These are phyloP conservation scores for Boletellus deceptivus DNA, from an alignment of 1,284 basidiomycete genomes.

Conservation along the genomic window DNA sequence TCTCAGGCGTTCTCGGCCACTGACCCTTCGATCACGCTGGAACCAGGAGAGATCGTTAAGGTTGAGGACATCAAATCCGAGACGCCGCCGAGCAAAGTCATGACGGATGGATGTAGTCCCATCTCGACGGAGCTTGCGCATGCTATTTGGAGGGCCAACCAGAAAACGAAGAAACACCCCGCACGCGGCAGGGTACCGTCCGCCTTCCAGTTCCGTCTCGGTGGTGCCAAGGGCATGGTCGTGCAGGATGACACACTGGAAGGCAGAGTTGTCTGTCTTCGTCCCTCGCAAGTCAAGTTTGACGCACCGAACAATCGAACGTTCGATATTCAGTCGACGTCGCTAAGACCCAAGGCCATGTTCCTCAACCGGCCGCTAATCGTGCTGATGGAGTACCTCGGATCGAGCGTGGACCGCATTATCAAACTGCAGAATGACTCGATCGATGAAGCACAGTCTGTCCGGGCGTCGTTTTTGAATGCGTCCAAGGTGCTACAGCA, in stretches of 20 bases:
- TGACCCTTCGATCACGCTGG: conserved; percentile 40
- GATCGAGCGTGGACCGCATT: conserved; percentile 34
- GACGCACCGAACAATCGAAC: conserved; percentile 37
- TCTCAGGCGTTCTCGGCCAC: conserved; percentile 54
- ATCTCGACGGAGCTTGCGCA: conserved; percentile 39
- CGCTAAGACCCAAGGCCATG: conserved; percentile 37
- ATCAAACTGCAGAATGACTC: conserved; percentile 39
- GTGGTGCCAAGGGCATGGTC: conserved; percentile 48
- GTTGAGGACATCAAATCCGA: conserved; percentile 31
- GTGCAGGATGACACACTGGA: conserved; percentile 39
- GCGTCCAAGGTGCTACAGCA: conserved; percentile 36
- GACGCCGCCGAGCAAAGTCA: conserved; percentile 20
- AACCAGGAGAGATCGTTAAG: conserved; percentile 30
- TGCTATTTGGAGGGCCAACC: conserved; percentile 34
- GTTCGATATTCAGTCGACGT: conserved; percentile 48
- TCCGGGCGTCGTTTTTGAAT: conserved; percentile 27
- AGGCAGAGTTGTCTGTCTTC: conserved; percentile 38
- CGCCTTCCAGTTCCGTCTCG: conserved; percentile 41
- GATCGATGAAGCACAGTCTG: conserved; percentile 35
- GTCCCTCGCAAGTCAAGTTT: conserved; percentile 51
- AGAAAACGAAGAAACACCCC: conserved; percentile 20
- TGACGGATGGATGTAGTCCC: conserved; percentile 49
- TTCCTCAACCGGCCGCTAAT: conserved; percentile 47
- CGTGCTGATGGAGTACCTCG: conserved; percentile 43
- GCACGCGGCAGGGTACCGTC: conserved; percentile 29